A percentile compares a stretch with the other conserved stretches of the same genome.
These are phyloP conservation scores for Astrothelium subdiscretum DNA, from an alignment of 495 filamentous ascomycete species.

Conservation along the genomic window DNA sequence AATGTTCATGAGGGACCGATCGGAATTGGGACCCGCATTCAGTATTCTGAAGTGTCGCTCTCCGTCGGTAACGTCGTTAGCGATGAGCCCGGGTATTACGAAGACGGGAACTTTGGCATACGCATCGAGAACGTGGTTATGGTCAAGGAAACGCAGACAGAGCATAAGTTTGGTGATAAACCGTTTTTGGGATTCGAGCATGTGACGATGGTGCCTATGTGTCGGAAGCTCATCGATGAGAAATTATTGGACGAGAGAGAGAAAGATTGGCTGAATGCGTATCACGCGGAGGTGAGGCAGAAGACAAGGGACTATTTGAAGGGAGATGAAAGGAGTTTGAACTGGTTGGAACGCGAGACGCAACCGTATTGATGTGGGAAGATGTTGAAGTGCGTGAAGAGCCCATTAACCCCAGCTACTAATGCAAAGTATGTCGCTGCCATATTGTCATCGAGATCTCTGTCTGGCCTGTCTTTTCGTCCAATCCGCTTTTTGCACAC, in stretches of 20 bases:
- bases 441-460: too few relatives aligned
- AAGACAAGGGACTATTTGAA: conserved; percentile 79
- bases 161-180: conserved; percentile 82
- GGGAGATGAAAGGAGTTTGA: conserved; percentile 49
- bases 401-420: background rate
- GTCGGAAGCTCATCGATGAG: conserved; percentile 75
- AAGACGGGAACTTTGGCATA: conserved; percentile 95
- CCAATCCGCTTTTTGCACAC: too few relatives aligned
- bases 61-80: conserved; percentile 89
- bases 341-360: conserved; percentile 84
- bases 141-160: conserved; percentile 75
- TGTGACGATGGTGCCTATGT: conserved; percentile 93
- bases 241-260: conserved; percentile 62
- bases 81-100: conserved; percentile 95
- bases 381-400: background rate
- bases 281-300: conserved; percentile 67
- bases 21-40: conserved; percentile 81
- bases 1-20: conserved; percentile 98
- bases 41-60: conserved; percentile 85
- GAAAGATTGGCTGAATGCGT: conserved; percentile 77
- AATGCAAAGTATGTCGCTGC: too few relatives aligned
- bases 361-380: conserved; percentile 25
- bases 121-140: conserved; percentile 92
- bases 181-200: conserved; percentile 93
- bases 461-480: too few relatives aligned